Percentiles rank a stretch among this genome's conserved stretches.
phyloP scores from a whole-genome alignment of 2,329 filamentous ascomycete genomes.

The Scedosporium boydii region DNA sequence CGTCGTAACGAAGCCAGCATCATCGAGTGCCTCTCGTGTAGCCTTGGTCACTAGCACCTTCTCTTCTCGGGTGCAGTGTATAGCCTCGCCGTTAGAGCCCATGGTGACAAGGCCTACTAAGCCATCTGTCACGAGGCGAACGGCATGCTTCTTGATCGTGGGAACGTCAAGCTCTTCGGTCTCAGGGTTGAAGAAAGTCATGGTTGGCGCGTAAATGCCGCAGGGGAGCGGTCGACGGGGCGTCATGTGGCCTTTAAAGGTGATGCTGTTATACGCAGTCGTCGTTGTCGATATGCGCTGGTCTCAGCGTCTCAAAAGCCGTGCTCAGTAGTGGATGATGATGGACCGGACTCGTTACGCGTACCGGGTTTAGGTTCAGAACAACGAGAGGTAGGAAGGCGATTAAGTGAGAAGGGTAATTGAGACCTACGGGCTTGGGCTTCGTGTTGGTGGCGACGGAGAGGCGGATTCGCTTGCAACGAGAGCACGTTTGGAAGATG shows the following conservation, averaged over 20 bases:
- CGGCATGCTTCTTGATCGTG: constrained; percentile 69
- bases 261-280: constrained; percentile 12
- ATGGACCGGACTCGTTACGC: too few relatives aligned
- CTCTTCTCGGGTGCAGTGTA: constrained; percentile 72
- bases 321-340: too few relatives aligned
- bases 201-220: constrained; percentile 80
- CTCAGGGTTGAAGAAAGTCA: constrained; percentile 80
- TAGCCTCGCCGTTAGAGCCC: constrained; percentile 86
- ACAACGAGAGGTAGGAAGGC: too few relatives aligned
- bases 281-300: constrained; percentile 8
- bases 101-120: constrained; percentile 76
- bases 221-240: constrained; percentile 53
- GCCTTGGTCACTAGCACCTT: constrained; percentile 66
- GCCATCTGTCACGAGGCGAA: constrained; percentile 66
- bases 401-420: too few relatives aligned
- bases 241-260: constrained; percentile 9
- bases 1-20: constrained; percentile 64
- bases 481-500: too few relatives aligned
- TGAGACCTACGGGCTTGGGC: too few relatives aligned
- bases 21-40: constrained; percentile 73
- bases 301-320: too few relatives aligned
- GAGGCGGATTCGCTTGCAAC: too few relatives aligned
- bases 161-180: constrained; percentile 80
- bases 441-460: too few relatives aligned
- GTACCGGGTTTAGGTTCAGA: too few relatives aligned